These are phyloP conservation scores for Pseudovirgaria hyperparasitica DNA, from an alignment of 2,329 filamentous ascomycete species.

Conservation along the genomic window DNA sequence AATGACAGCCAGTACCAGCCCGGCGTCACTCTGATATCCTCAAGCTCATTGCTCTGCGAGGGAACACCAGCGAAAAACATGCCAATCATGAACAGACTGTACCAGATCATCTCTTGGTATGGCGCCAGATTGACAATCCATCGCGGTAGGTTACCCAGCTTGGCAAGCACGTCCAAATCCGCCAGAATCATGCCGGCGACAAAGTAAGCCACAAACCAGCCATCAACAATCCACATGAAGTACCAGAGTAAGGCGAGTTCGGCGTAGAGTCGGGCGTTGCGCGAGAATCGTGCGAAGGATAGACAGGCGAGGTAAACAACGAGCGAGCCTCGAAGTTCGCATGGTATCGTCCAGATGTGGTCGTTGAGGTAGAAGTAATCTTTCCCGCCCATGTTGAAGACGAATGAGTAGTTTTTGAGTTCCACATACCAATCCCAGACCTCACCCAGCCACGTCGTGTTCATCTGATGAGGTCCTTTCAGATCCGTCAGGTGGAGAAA, in stretches of 20 bases:
- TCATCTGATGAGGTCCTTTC: too few relatives aligned
- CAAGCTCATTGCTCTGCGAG: conserved; percentile 34
- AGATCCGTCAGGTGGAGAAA: conserved; percentile 37
- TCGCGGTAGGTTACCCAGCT: conserved; percentile 17
- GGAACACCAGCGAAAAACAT: conserved; percentile 51
- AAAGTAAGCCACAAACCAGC: conserved; percentile 39
- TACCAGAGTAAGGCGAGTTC: conserved; percentile 45
- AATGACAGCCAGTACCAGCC: conserved; percentile 50
- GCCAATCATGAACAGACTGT: conserved; percentile 31
- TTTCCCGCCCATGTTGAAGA: conserved; percentile 45
- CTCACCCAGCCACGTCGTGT: conserved; percentile 18
- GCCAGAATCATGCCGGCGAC: conserved; percentile 21
- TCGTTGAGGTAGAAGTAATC: conserved; percentile 40
- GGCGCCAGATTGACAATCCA: conserved; percentile 44
- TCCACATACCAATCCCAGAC: conserved; percentile 15
- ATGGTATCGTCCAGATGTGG: conserved; percentile 24
- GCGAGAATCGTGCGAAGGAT: too few relatives aligned
- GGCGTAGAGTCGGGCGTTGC: conserved; percentile 42
- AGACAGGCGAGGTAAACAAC: conserved; percentile 45
- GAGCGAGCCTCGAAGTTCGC: conserved; percentile 44
- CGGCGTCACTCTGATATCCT: conserved; percentile 39
- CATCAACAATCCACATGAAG: conserved; percentile 56
- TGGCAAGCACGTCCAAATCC: conserved; percentile 21
- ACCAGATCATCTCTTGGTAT: conserved; percentile 30
- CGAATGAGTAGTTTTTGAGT: conserved; percentile 55